These are phyloP conservation scores for Camellia granthamiana DNA, from an alignment of 148 eudicot genomes.

Conservation along the genomic window DNA sequence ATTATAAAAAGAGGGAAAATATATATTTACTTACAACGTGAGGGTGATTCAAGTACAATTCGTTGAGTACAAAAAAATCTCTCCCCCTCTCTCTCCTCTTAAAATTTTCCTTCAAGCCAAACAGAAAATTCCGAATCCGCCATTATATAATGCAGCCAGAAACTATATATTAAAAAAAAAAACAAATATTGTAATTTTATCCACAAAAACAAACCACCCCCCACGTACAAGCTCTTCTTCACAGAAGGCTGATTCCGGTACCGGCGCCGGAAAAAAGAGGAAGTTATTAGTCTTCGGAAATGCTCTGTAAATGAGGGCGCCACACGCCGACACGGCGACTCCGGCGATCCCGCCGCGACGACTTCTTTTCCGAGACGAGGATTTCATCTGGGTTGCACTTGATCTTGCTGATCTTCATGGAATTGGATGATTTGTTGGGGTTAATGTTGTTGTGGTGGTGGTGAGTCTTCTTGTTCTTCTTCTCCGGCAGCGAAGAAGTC, in stretches of 20 bases:
- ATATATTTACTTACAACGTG: neutral
- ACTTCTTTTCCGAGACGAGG: constrained; percentile 31
- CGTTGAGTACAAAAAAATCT: neutral
- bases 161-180: neutral
- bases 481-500: constrained; percentile 47
- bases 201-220: constrained; percentile 22
- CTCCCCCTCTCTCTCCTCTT: neutral
- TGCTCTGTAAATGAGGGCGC: constrained; percentile 71
- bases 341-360: constrained; percentile 39
- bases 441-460: neutral
- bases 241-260: constrained; percentile 5
- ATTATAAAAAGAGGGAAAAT: constrained; percentile 8
- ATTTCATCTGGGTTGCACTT: neutral
- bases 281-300: constrained; percentile 53
- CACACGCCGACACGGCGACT: constrained; percentile 47
- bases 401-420: constrained; percentile 2
- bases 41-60: neutral
- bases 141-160: neutral
- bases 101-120: too few relatives aligned
- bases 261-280: neutral
- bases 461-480: constrained; percentile 9
- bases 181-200: constrained; percentile 20
- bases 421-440: constrained; percentile 7
- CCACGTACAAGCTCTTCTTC: constrained; percentile 7
- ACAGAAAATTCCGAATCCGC: constrained; percentile 1